Evolutionary conservation across 2,329 filamentous ascomycete species (phyloP).

Genomic region (Xylaria polymorpha): DNA sequence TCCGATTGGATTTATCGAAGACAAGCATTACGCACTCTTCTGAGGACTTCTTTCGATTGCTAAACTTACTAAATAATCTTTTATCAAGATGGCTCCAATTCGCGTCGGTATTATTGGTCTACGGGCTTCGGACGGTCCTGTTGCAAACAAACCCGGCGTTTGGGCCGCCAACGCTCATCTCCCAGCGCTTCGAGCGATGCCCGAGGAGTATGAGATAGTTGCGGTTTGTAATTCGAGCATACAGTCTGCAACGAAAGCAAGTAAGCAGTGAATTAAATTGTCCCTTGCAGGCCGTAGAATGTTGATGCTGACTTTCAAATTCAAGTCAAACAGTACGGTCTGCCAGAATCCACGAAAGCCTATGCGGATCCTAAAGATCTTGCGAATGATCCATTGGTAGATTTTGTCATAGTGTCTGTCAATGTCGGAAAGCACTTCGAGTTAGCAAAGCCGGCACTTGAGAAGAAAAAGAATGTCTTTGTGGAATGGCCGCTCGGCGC

Average conservation of each 20-base stretch:
- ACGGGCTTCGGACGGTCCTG: not conserved
- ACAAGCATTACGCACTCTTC: not conserved
- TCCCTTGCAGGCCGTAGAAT: not conserved
- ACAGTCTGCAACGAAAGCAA: constrained; percentile 56
- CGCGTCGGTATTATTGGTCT: constrained; percentile 47
- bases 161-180: constrained; percentile 56
- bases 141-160: constrained; percentile 32
- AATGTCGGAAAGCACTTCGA: constrained; percentile 57
- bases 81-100: constrained; percentile 44
- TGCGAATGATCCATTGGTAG: constrained; percentile 59
- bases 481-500: constrained; percentile 62
- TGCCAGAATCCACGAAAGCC: constrained; percentile 51
- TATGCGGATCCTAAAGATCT: constrained; percentile 57
- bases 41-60: not conserved
- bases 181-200: constrained; percentile 48
- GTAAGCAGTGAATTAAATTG: constrained; percentile 11
- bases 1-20: not conserved
- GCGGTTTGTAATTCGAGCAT: constrained; percentile 62
- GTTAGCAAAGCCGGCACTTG: constrained; percentile 56
- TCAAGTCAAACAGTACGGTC: constrained; percentile 51
- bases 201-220: constrained; percentile 58
- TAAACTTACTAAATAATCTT: not conserved
- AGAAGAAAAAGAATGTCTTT: constrained; percentile 60
- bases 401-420: constrained; percentile 60
- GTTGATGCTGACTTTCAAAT: constrained; percentile 5